A percentile compares a stretch with the other conserved stretches of the same genome.
Conservation (phyloP, 768 basidiomycete species). For the Rhodotorula toruloides region DNA sequence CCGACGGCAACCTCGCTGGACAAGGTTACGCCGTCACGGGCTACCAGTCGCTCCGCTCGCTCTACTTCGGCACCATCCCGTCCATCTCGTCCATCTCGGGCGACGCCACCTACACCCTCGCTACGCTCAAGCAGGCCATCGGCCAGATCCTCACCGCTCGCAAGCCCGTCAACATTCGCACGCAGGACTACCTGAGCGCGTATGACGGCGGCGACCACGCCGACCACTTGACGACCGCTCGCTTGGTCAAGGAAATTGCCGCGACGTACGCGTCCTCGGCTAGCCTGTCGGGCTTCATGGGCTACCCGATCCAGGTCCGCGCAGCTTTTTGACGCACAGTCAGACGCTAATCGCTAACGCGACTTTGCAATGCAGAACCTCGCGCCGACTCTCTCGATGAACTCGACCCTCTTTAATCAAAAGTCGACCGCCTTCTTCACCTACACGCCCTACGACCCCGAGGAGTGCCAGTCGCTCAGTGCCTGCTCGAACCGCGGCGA, state of each 20-base stretch:
- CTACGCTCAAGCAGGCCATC: slow-evolving; percentile 4
- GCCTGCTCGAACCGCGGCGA: slow-evolving; percentile 24
- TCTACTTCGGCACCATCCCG: slow-evolving; percentile 19
- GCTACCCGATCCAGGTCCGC: slow-evolving; percentile 3
- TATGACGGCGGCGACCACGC: slow-evolving; percentile 20
- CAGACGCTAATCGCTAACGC: neutral
- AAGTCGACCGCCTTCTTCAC: slow-evolving; percentile 34
- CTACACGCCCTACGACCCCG: slow-evolving; percentile 37
- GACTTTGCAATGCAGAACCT: neutral
- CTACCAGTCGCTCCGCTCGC: slow-evolving; percentile 17
- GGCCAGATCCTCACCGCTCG: slow-evolving; percentile 12
- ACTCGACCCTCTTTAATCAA: neutral
- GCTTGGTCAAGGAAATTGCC: neutral
- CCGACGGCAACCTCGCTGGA: neutral
- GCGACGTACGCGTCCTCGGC: neutral
- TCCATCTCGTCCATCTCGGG: slow-evolving; percentile 13
- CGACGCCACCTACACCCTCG: slow-evolving; percentile 6
- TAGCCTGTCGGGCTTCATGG: slow-evolving; percentile 1
- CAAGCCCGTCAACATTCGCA: slow-evolving; percentile 1
- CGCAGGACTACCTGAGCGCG: slow-evolving; percentile 16
- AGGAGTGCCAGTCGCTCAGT: slow-evolving; percentile 31
- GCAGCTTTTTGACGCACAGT: neutral
- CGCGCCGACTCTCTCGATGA: slow-evolving; percentile 23
- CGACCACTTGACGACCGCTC: slow-evolving; percentile 12
- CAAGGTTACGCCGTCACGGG: neutral